These are phyloP conservation scores for Botrytis squamosa DNA, from an alignment of 2,329 filamentous ascomycete species.

Conservation along the genomic window DNA sequence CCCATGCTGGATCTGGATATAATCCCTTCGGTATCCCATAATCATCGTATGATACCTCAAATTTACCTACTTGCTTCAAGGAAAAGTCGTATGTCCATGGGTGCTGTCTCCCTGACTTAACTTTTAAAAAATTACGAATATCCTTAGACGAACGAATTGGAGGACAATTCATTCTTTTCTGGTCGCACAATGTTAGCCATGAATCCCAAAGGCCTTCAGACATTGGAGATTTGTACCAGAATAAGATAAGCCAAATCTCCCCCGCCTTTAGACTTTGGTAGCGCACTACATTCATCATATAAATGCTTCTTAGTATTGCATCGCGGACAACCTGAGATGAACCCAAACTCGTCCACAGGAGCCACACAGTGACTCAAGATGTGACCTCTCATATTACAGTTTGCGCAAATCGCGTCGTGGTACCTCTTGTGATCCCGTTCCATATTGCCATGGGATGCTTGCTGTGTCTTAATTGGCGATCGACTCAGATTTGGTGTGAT, in stretches of 20 bases:
- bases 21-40: not conserved
- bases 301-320: not conserved
- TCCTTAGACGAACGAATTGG: conserved; percentile 2
- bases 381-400: not conserved
- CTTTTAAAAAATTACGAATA: not conserved
- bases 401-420: not conserved
- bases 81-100: conserved; percentile 6
- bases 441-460: not conserved
- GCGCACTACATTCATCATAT: not conserved
- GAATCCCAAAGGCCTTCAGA: not conserved
- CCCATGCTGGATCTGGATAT: not conserved
- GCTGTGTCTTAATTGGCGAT: not conserved
- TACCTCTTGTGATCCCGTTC: not conserved
- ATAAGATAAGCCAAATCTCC: not conserved
- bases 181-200: not conserved
- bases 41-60: too few species aligned
- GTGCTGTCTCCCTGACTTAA: not conserved
- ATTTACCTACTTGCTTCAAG: not conserved
- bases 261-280: rapidly evolving
- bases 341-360: conserved; percentile 9
- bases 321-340: not conserved
- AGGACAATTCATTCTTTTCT: not conserved
- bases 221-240: not conserved
- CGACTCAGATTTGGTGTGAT: too few species aligned
- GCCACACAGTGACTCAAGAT: not conserved